These are phyloP conservation scores for Centaurea solstitialis DNA, from an alignment of 129 eudicot species.

Conservation along the genomic window DNA sequence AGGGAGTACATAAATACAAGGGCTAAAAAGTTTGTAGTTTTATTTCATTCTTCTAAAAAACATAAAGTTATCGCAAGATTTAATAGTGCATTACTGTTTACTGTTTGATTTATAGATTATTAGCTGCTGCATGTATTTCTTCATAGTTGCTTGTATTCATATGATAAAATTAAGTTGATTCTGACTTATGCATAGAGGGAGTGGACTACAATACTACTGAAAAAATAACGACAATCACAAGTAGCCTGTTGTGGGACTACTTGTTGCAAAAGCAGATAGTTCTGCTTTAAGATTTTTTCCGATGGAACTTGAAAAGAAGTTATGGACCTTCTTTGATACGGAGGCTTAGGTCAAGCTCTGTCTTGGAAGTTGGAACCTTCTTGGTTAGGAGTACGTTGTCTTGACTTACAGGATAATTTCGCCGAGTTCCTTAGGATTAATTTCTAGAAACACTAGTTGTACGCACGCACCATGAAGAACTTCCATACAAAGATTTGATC, in stretches of 20 bases:
- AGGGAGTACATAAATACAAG: not conserved
- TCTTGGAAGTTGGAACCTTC: not conserved
- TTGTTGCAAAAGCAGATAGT: not conserved
- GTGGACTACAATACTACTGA: not conserved
- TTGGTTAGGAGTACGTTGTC: not conserved
- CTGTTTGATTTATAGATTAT: not conserved
- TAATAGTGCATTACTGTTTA: not conserved
- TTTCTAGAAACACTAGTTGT: not conserved
- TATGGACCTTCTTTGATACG: not conserved
- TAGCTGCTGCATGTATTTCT: not conserved
- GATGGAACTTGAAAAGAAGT: not conserved
- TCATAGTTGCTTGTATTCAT: not conserved
- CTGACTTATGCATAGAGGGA: not conserved
- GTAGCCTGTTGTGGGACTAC: not conserved
- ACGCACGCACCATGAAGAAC: not conserved
- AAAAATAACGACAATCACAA: not conserved
- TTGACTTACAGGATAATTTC: not conserved
- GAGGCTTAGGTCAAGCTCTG: not conserved
- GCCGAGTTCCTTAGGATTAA: not conserved
- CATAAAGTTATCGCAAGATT: not conserved
- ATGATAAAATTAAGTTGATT: not conserved
- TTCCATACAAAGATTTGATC: not conserved
- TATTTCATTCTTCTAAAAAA: not conserved
- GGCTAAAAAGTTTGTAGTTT: not conserved
- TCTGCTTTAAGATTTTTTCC: not conserved